These are phyloP conservation scores for Zygosaccharomyces siamensis DNA, from an alignment of 805 yeast species.

Conservation along the genomic window DNA sequence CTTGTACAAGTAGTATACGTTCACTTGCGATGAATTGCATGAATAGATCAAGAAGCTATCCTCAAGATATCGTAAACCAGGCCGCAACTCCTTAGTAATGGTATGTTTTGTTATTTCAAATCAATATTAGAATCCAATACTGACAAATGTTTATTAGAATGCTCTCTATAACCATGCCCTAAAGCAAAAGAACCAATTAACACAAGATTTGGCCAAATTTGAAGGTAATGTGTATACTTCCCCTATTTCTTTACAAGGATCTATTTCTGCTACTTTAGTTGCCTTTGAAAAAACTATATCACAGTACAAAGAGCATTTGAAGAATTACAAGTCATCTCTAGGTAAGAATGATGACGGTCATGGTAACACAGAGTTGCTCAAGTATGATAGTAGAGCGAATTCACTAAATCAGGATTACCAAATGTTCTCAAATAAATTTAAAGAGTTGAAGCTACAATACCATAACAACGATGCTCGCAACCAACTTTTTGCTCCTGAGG, in stretches of 20 bases:
- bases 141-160: constrained; percentile 44
- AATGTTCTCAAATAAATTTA: constrained; percentile 33
- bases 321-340: constrained; percentile 53
- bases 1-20: background rate
- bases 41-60: background rate
- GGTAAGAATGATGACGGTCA: constrained; percentile 33
- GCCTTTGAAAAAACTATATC: constrained; percentile 70
- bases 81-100: background rate
- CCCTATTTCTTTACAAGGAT: constrained; percentile 69
- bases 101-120: background rate
- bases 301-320: constrained; percentile 42
- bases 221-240: constrained; percentile 58
- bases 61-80: background rate
- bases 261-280: constrained; percentile 54
- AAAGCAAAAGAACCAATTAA: constrained; percentile 71
- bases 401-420: constrained; percentile 45
- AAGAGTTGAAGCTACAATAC: constrained; percentile 32
- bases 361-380: constrained; percentile 32
- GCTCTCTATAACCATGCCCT: constrained; percentile 85
- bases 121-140: background rate
- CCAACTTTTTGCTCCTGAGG: constrained; percentile 21
- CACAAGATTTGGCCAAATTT: constrained; percentile 62
- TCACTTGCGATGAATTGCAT: background rate
- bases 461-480: constrained; percentile 25
- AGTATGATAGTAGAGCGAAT: constrained; percentile 55